Evolutionary conservation across 2,329 filamentous ascomycete species (phyloP), one percentile per base, ranked within the genome.

Genomic region (Daldinia sp.): DNA sequence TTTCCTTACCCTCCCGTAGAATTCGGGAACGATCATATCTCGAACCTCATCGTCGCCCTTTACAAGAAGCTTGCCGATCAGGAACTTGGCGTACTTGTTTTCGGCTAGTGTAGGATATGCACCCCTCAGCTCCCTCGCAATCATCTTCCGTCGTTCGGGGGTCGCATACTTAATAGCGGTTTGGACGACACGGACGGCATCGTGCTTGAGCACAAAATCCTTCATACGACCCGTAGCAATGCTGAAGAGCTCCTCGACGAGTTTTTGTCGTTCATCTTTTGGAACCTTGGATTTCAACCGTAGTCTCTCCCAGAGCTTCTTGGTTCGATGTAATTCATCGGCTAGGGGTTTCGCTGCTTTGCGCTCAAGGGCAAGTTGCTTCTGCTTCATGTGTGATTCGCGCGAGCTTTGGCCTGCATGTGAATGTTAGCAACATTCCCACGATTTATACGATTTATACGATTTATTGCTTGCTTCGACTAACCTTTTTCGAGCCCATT

Each of bases 161-260:
- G 90, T 96, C 48, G 93, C 91, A 79, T 99, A 99, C 79, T 99
- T 99, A 79, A 99, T 87, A 34, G 94, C 95, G 10, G 94, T 97
- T 80, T 99, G 95, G 23, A 99, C 91, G 39, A 97, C 93, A 70
- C 95, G 87, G n/a, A 97, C 94, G 32, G 93, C 92, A 76, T 99
- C 95, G 77, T 99, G 95, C 85, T 99, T 99, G 80, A 99, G 91
- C 17, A 97, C 94, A 70, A 98, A 97, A 66, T 98, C 95, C 78
- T 92, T 93, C 72, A 98, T 91, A 60, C 91, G 88, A 54, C 94
- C 94, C 21, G 92, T 95, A 72, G 97, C 91, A 73, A 99, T 96
- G 59, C 85, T 84, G 77, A 96, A 98, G 23, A 99, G 85, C 81
- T 99, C 94, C 63, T 89, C 86, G 48, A 98, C 91, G 37, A 99